phyloP scores from a whole-genome alignment of 2,329 filamentous ascomycete genomes.

The Phialophora expanda region DNA sequence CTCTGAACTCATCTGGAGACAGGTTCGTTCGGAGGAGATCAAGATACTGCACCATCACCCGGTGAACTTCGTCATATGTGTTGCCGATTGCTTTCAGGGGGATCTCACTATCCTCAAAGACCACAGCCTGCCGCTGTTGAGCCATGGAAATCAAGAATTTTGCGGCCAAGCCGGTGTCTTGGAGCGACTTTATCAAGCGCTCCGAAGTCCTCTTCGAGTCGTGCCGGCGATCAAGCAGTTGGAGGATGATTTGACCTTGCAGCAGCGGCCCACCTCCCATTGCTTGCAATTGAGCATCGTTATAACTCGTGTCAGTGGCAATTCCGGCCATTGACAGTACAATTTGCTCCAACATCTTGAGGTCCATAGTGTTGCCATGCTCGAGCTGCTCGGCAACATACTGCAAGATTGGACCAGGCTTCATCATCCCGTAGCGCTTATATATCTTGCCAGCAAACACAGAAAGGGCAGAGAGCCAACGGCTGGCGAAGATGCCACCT shows the following conservation, averaged over 20 bases:
- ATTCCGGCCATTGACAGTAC: slow-evolving; percentile 94
- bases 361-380: slow-evolving; percentile 81
- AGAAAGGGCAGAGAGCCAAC: slow-evolving; percentile 88
- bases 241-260: slow-evolving; percentile 77
- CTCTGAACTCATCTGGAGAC: slow-evolving; percentile 75
- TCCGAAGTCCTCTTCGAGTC: slow-evolving; percentile 75
- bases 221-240: slow-evolving; percentile 80
- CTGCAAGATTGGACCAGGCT: slow-evolving; percentile 81
- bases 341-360: slow-evolving; percentile 89
- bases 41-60: slow-evolving; percentile 83
- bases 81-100: slow-evolving; percentile 89
- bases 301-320: slow-evolving; percentile 83
- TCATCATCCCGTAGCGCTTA: slow-evolving; percentile 81
- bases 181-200: slow-evolving; percentile 78
- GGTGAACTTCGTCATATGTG: slow-evolving; percentile 87
- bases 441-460: slow-evolving; percentile 92
- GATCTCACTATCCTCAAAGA: slow-evolving; percentile 74
- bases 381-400: slow-evolving; percentile 87
- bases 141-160: slow-evolving; percentile 88
- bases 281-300: slow-evolving; percentile 81
- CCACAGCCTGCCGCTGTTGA: slow-evolving; percentile 85
- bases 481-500: slow-evolving; percentile 77
- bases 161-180: slow-evolving; percentile 76
- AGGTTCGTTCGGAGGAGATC: slow-evolving; percentile 85
- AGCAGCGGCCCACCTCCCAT: slow-evolving; percentile 86